Percentiles rank a stretch among this genome's conserved stretches.
These are phyloP conservation scores for Tetracladium maxilliforme DNA, from an alignment of 2,329 filamentous ascomycete species.

Conservation along the genomic window DNA sequence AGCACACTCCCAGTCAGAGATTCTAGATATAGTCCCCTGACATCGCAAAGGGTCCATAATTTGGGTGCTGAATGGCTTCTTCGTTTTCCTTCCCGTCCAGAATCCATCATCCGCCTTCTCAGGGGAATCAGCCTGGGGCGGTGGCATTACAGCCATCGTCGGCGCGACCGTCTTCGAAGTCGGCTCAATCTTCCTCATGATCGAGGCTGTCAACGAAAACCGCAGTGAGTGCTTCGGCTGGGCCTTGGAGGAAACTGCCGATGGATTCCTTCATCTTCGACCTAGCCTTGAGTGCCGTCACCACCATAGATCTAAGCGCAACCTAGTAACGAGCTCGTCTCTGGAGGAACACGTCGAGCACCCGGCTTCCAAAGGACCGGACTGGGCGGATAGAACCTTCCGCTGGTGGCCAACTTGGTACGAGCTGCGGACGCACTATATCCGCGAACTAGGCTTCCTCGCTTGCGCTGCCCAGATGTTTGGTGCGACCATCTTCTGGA, in stretches of 20 bases:
- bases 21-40: not conserved
- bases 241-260: constrained; percentile 39
- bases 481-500: constrained; percentile 49
- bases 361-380: too few species aligned
- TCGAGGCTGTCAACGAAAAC: constrained; percentile 58
- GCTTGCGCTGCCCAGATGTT: constrained; percentile 40
- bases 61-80: constrained; percentile 47
- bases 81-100: constrained; percentile 44
- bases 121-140: constrained; percentile 34
- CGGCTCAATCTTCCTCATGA: constrained; percentile 45
- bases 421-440: constrained; percentile 43
- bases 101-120: constrained; percentile 35
- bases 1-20: not conserved
- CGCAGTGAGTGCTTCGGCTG: constrained; percentile 52
- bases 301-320: constrained; percentile 22
- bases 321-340: too few species aligned
- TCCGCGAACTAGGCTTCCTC: constrained; percentile 47
- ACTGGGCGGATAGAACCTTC: constrained; percentile 26
- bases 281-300: constrained; percentile 17
- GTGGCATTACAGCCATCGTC: constrained; percentile 49
- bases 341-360: too few species aligned
- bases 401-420: constrained; percentile 42
- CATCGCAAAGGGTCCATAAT: constrained; percentile 27
- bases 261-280: constrained; percentile 9
- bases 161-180: constrained; percentile 53